A percentile compares a stretch with the other conserved stretches of the same genome.
Evolutionary conservation across 2,329 filamentous ascomycete genomes (phyloP).

Genomic region (Colletotrichum filicis): DNA sequence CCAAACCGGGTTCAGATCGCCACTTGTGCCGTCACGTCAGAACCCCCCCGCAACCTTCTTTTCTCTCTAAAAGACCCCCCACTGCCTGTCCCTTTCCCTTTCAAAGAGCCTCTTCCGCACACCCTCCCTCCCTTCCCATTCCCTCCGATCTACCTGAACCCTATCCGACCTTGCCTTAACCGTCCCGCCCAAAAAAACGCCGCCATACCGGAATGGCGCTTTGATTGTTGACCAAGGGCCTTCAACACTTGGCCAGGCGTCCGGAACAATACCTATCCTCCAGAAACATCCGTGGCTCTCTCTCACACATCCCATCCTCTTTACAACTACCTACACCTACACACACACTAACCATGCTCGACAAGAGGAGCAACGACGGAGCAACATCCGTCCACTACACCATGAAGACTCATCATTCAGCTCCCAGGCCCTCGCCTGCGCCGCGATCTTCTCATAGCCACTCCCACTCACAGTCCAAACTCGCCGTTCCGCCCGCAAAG

Average conservation of each 20-base stretch:
- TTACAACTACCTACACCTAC: conserved; percentile 3
- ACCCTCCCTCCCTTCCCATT: conserved; percentile 32
- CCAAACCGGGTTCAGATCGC: conserved; percentile 32
- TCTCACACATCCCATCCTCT: not conserved
- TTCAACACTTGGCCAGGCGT: conserved; percentile 32
- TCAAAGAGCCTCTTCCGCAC: conserved; percentile 31
- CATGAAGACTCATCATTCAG: conserved; percentile 55
- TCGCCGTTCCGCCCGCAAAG: conserved; percentile 42
- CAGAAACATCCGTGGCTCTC: conserved; percentile 26
- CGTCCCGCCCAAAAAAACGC: conserved; percentile 7
- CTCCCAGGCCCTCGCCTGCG: conserved; percentile 47
- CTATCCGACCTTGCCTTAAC: conserved; percentile 18
- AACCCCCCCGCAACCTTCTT: conserved; percentile 35
- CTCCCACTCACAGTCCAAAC: conserved; percentile 53
- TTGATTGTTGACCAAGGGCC: conserved; percentile 23
- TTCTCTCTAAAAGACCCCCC: conserved; percentile 33
- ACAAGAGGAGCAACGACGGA: conserved; percentile 47
- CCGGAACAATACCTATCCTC: conserved; percentile 24
- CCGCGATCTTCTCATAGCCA: conserved; percentile 47
- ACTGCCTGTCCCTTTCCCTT: conserved; percentile 27
- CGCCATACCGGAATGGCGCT: conserved; percentile 28
- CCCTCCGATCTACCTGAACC: conserved; percentile 31
- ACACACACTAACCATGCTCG: conserved; percentile 43
- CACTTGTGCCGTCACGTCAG: conserved; percentile 34
- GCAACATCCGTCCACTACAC: conserved; percentile 50